Evolutionary conservation across 352 stramenopile genomes (phyloP).

Genomic region (Saprolegnia parasitica): DNA sequence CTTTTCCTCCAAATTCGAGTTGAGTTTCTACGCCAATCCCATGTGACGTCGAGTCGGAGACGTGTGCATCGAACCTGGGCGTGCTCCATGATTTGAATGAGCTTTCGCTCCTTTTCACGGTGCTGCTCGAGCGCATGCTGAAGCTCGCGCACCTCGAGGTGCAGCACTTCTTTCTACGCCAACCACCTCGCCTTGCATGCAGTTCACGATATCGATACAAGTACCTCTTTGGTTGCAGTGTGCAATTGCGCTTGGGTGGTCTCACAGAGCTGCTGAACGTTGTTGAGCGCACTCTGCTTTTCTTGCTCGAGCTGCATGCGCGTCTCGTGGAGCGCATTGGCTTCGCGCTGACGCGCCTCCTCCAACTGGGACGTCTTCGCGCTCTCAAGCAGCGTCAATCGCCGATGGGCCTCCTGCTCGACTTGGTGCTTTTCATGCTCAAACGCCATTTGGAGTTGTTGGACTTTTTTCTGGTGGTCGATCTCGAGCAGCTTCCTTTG

Average conservation of each 20-base stretch:
- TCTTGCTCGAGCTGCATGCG: conserved; percentile 28
- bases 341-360: background rate
- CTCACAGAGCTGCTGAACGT: conserved; percentile 36
- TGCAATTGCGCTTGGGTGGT: conserved; percentile 31
- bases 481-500: background rate
- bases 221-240: conserved; percentile 23
- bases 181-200: background rate
- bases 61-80: background rate
- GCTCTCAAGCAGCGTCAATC: conserved; percentile 6
- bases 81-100: conserved; percentile 29
- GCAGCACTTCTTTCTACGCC: conserved; percentile 18
- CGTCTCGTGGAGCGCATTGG: background rate
- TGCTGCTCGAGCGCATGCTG: conserved; percentile 13
- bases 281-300: conserved; percentile 35
- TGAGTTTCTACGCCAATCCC: background rate
- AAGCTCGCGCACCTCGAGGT: conserved; percentile 15
- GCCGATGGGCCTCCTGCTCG: conserved; percentile 4
- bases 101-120: conserved; percentile 23
- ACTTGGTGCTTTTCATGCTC: conserved; percentile 14
- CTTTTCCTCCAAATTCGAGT: conserved; percentile 15
- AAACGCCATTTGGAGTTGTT: background rate
- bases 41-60: background rate
- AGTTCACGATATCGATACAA: too few species aligned
- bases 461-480: conserved; percentile 6
- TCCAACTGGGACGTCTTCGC: background rate